Conservation (phyloP, 2,329 filamentous ascomycete species). For the Penicillium corylophilum region DNA sequence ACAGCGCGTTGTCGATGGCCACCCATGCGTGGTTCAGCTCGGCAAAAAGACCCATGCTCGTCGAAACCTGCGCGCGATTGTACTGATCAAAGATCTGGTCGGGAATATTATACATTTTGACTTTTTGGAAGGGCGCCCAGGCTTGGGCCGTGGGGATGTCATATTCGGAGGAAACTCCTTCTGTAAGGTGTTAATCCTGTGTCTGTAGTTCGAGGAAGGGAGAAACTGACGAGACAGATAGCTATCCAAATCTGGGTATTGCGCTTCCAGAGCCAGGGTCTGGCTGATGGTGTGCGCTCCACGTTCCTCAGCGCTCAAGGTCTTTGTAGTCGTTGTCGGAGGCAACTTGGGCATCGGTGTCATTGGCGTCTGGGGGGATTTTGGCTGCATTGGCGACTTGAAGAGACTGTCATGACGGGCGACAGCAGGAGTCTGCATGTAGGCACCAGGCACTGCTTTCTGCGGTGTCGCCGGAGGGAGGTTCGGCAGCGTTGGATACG, state of each 20-base stretch:
- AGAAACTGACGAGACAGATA: slow-evolving; percentile 76
- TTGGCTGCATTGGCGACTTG: slow-evolving; percentile 9
- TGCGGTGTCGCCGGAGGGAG: slow-evolving; percentile 35
- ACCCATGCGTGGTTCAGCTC: slow-evolving; percentile 95
- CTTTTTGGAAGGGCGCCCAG: slow-evolving; percentile 87
- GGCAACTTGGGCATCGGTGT: slow-evolving; percentile 36
- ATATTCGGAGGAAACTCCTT: slow-evolving; percentile 89
- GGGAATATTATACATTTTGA: slow-evolving; percentile 83
- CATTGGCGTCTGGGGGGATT: slow-evolving; percentile 30
- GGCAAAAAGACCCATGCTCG: slow-evolving; percentile 93
- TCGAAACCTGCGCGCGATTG: slow-evolving; percentile 80
- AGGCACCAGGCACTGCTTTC: slow-evolving; percentile 43
- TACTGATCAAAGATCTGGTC: slow-evolving; percentile 91
- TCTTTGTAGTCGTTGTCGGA: slow-evolving; percentile 36
- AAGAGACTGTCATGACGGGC: slow-evolving; percentile 30
- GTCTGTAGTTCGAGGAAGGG: not conserved
- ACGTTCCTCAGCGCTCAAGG: slow-evolving; percentile 69
- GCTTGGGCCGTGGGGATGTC: slow-evolving; percentile 67
- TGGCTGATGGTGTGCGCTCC: slow-evolving; percentile 82
- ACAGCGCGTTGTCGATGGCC: slow-evolving; percentile 90
- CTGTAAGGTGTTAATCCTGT: slow-evolving; percentile 45
- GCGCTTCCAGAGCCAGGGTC: slow-evolving; percentile 70
- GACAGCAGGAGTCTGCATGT: slow-evolving; percentile 42
- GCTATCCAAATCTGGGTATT: slow-evolving; percentile 83
- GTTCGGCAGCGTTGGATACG: slow-evolving; percentile 39